Percentiles rank a stretch among this genome's conserved stretches.
phyloP scores from a whole-genome alignment of 2,329 filamentous ascomycete species.

The Colletotrichum sansevieriae region DNA sequence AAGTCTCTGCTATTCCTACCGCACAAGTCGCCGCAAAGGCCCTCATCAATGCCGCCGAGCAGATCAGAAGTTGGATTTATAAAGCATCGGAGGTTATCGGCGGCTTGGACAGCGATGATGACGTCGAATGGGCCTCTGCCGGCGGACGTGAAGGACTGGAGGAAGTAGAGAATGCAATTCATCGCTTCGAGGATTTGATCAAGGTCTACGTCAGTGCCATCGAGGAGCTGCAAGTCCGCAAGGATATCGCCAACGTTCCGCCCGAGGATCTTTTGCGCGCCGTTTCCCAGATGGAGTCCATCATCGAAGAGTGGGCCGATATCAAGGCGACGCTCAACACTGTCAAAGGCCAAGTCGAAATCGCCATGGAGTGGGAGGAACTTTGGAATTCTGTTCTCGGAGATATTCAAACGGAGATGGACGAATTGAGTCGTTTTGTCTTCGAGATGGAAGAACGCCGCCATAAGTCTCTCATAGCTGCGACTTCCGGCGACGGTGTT shows the following conservation, averaged over 20 bases:
- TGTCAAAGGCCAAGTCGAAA: constrained; percentile 91
- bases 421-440: constrained; percentile 82
- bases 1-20: constrained; percentile 86
- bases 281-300: constrained; percentile 89
- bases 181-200: constrained; percentile 88
- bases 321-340: constrained; percentile 82
- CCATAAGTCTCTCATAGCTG: constrained; percentile 80
- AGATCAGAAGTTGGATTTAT: constrained; percentile 93
- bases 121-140: constrained; percentile 95
- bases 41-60: constrained; percentile 87
- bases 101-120: constrained; percentile 93
- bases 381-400: constrained; percentile 94
- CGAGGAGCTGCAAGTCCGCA: constrained; percentile 85
- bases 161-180: constrained; percentile 80
- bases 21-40: constrained; percentile 87
- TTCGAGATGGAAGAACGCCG: constrained; percentile 99
- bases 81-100: constrained; percentile 92
- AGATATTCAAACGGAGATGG: constrained; percentile 90
- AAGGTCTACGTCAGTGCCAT: constrained; percentile 96
- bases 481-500: constrained; percentile 70
- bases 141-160: constrained; percentile 86
- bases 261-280: constrained; percentile 79
- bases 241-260: constrained; percentile 80
- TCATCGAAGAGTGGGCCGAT: constrained; percentile 85
- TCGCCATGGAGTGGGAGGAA: constrained; percentile 99